These are phyloP conservation scores for Haematococcus lacustris DNA, from an alignment of 139 green algal species.

Conservation along the genomic window DNA sequence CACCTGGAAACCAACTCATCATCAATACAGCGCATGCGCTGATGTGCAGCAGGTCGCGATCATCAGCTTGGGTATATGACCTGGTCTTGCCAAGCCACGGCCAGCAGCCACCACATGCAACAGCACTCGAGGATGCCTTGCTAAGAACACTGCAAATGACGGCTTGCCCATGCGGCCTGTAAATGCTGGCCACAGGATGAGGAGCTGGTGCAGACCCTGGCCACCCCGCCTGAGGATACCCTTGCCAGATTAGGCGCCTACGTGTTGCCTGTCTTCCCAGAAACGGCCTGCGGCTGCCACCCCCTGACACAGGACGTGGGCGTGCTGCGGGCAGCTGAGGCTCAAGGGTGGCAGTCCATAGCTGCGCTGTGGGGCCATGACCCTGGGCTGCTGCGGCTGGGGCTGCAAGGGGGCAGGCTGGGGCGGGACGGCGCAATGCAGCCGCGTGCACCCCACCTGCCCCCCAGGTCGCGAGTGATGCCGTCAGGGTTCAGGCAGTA, in stretches of 20 bases:
- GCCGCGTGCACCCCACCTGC: too few relatives aligned
- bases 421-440: too few relatives aligned
- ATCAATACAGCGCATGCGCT: background rate
- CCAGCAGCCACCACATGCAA: conserved; percentile 6
- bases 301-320: conserved; percentile 50
- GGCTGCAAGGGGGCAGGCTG: too few relatives aligned
- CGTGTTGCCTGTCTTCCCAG: conserved; percentile 31
- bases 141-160: background rate
- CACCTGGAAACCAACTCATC: background rate
- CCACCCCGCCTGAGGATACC: conserved; percentile 11
- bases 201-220: conserved; percentile 17
- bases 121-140: conserved; percentile 7
- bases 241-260: conserved; percentile 12
- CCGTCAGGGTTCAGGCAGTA: too few relatives aligned
- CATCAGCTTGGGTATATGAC: background rate
- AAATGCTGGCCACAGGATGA: conserved; percentile 9
- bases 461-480: too few relatives aligned
- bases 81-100: background rate
- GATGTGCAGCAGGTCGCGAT: background rate
- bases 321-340: conserved; percentile 39
- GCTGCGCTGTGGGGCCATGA: conserved; percentile 15
- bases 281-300: conserved; percentile 21
- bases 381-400: too few relatives aligned
- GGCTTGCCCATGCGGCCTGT: background rate
- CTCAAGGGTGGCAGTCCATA: conserved; percentile 36